These are phyloP conservation scores for Chaetomium tenue DNA, from an alignment of 495 filamentous ascomycete species.

Conservation along the genomic window DNA sequence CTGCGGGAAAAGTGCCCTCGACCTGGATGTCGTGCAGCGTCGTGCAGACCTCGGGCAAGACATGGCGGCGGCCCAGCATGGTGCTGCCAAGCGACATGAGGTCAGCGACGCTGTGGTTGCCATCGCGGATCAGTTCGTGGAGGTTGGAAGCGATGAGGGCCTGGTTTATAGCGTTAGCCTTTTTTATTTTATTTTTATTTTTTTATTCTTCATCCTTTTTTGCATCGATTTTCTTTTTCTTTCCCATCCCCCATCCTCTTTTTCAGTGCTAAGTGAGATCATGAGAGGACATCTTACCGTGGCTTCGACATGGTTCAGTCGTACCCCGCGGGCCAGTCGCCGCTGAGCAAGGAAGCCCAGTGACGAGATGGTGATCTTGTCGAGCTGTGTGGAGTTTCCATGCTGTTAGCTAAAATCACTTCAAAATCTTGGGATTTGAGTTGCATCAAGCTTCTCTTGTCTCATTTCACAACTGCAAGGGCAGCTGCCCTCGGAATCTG, in stretches of 20 bases:
- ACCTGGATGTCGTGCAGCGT: constrained; percentile 83
- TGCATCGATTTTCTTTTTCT: neutral
- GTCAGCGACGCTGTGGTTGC: constrained; percentile 83
- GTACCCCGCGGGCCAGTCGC: constrained; percentile 83
- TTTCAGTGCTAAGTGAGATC: neutral
- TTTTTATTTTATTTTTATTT: neutral
- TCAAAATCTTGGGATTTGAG: neutral
- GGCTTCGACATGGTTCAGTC: constrained; percentile 88
- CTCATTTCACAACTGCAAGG: neutral
- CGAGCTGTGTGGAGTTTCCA: constrained; percentile 58
- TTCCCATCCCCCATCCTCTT: no score
- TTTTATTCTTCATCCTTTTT: neutral
- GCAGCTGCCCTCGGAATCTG: neutral
- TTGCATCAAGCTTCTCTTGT: neutral
- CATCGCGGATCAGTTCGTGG: constrained; percentile 98
- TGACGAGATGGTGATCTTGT: constrained; percentile 94
- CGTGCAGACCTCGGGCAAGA: constrained; percentile 74
- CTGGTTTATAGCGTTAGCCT: constrained; percentile 42
- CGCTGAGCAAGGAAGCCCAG: constrained; percentile 84
- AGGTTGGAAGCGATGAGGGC: constrained; percentile 87
- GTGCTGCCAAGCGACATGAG: constrained; percentile 89
- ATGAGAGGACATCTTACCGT: constrained; percentile 53
- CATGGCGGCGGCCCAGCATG: constrained; percentile 93
- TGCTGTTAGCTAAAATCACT: constrained; percentile 5
- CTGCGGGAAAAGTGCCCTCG: constrained; percentile 87